Evolutionary conservation across 148 eudicot species (phyloP).

Genomic region (Diospyros kaki): DNA sequence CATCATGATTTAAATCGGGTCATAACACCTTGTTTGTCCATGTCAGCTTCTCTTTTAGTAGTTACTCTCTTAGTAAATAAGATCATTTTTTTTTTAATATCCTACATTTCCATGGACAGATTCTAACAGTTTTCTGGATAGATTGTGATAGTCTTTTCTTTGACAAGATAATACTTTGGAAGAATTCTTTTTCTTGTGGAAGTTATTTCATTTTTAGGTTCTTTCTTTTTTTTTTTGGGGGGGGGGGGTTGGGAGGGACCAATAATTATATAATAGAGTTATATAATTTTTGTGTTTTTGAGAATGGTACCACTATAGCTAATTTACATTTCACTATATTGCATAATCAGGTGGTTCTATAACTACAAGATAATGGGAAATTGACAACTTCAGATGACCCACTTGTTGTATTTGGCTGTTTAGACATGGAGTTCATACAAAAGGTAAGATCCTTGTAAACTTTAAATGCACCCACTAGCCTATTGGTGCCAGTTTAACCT

Average conservation of each 20-base stretch:
- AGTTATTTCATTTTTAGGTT: no score
- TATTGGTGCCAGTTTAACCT: no score
- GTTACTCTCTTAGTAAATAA: not conserved
- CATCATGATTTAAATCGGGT: no score
- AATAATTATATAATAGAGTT: not conserved
- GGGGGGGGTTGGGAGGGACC: no score
- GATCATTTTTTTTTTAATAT: not conserved
- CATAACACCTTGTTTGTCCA: no score
- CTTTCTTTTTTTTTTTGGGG: no score
- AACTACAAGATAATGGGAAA: conserved; percentile 72
- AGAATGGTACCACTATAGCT: no score
- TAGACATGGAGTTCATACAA: conserved; percentile 56
- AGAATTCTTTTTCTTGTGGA: not conserved
- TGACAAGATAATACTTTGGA: not conserved
- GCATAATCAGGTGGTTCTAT: conserved; percentile 64
- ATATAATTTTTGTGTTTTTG: not conserved
- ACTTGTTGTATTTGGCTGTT: conserved; percentile 71
- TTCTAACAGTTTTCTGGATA: no score
- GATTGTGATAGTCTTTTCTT: no score
- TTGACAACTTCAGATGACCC: conserved; percentile 86
- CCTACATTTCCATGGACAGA: not conserved
- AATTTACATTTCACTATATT: not conserved
- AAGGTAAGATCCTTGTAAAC: conserved; percentile 42
- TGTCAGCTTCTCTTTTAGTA: not conserved
- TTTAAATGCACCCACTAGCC: not conserved